Percentiles rank a stretch among this genome's conserved stretches.
These are phyloP conservation scores for Euclidium syriacum DNA, from an alignment of 345 rosid species.

Conservation along the genomic window DNA sequence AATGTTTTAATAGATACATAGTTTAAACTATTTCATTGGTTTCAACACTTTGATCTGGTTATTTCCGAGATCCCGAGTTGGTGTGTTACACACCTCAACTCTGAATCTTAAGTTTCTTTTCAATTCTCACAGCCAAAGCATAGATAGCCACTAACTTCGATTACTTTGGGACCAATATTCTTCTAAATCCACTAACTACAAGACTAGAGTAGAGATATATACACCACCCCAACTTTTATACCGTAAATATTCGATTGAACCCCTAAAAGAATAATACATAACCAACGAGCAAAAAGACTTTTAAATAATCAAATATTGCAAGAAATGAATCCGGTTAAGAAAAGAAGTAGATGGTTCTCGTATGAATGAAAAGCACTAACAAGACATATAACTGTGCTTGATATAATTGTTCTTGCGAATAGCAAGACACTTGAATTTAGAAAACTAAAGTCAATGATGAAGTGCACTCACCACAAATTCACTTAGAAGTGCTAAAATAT, in stretches of 20 bases:
- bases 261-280: too few relatives aligned
- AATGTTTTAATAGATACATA: too few relatives aligned
- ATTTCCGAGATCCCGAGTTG: too few relatives aligned
- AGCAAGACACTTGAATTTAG: not conserved
- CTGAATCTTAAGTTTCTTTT: slow-evolving; percentile 7
- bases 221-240: not conserved
- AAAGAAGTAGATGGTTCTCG: not conserved
- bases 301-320: not conserved
- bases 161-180: slow-evolving; percentile 22
- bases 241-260: not conserved
- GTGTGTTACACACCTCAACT: too few relatives aligned
- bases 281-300: not conserved
- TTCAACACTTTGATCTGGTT: too few relatives aligned
- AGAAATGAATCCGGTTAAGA: not conserved
- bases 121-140: slow-evolving; percentile 1
- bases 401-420: slow-evolving; percentile 13
- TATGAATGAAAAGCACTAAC: slow-evolving; percentile 8
- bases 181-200: slow-evolving; percentile 9
- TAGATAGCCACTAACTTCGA: slow-evolving; percentile 16
- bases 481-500: slow-evolving; percentile 18
- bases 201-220: not conserved
- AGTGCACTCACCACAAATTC: slow-evolving; percentile 27
- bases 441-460: slow-evolving; percentile 26
- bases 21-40: too few relatives aligned
- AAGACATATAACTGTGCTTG: slow-evolving; percentile 4